Evolutionary conservation across 1,139 yeast genomes (phyloP), one percentile per base, ranked within the genome.

Genomic region (Scheffersomyces quercinus): DNA sequence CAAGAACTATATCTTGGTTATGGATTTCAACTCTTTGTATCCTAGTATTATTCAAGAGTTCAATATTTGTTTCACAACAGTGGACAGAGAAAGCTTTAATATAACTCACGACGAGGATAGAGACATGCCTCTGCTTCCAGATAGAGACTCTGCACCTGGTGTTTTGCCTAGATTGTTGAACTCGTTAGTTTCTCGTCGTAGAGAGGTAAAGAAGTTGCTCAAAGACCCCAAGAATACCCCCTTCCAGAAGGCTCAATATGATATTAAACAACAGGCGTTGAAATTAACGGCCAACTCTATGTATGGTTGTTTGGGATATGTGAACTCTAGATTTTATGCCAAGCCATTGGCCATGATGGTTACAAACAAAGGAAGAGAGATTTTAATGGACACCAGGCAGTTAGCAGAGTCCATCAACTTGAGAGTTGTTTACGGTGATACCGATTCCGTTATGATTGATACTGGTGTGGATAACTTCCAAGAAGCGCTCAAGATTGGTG

Each of bases 401-500:
- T 73, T 95, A 48, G 99, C 98, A 0, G 98, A 91, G 62, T 78
- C 85, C 46, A 73, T 85, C 54, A 87, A 88, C 0, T 74, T 93
- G 47, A 76, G 89, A 47, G 99, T 95, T 41, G 89, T 95, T 14
- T 95, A 95, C 59, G 99, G 99, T 74, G 99, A 95, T 71, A 95
- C 99, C 0, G 99, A 95, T 72, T 95, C 99, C 30, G 98, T 95
- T 43, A 95, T 95, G 99, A 90, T 95, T 60, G 96, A 93, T 64
- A 90, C 98, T 1, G 91, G 91, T 36, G 85, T 82, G 36, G 81
- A 77, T 45, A 76, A 70, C 35, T 86, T 79, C 58, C 66, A 69
- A 29, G 96, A 88, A 37, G 97, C 99, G 0, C 66, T 88, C 36
- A 78, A 78, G 55, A 85, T 90, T 52, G 99, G 98, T 37, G 83